These are phyloP conservation scores for Lactarius trivialis DNA, from an alignment of 768 basidiomycete genomes.

Conservation along the genomic window DNA sequence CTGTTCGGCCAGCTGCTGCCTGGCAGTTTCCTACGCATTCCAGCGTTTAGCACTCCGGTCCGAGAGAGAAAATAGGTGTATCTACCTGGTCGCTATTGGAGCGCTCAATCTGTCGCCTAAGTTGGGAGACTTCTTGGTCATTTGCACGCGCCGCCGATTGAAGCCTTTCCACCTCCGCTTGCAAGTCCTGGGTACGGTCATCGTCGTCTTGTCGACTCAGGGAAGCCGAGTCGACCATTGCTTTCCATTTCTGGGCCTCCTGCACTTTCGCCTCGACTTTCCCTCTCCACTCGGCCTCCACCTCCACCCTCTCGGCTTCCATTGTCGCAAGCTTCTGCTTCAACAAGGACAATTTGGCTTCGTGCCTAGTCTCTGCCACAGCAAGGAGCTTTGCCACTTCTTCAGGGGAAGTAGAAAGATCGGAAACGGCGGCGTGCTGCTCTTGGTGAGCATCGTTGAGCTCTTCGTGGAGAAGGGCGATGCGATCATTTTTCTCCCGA, in stretches of 20 bases:
- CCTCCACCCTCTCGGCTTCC: slow-evolving; percentile 82
- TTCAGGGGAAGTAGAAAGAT: slow-evolving; percentile 46
- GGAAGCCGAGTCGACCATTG: slow-evolving; percentile 47
- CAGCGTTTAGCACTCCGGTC: not conserved
- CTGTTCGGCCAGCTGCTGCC: slow-evolving; percentile 44
- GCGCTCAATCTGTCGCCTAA: slow-evolving; percentile 43
- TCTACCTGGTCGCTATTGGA: slow-evolving; percentile 59
- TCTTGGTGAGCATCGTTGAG: slow-evolving; percentile 56
- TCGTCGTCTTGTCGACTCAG: slow-evolving; percentile 57
- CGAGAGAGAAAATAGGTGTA: not conserved
- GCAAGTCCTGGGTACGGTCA: slow-evolving; percentile 42
- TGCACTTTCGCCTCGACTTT: slow-evolving; percentile 72
- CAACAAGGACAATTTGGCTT: slow-evolving; percentile 67
- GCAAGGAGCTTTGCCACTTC: slow-evolving; percentile 70
- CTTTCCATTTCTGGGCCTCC: slow-evolving; percentile 71
- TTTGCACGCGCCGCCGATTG: slow-evolving; percentile 43
- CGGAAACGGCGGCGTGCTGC: slow-evolving; percentile 40
- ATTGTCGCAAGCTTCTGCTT: slow-evolving; percentile 51
- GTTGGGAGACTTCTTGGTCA: slow-evolving; percentile 48
- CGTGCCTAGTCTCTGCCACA: slow-evolving; percentile 70
- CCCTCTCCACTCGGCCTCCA: slow-evolving; percentile 83
- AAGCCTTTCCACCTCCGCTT: slow-evolving; percentile 48
- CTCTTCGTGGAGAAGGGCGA: slow-evolving; percentile 65
- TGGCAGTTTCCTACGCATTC: slow-evolving; percentile 35
- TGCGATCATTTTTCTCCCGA: slow-evolving; percentile 69